phyloP scores from a whole-genome alignment of 202 grass and related monocot genomes.

The Panicum virgatum region DNA sequence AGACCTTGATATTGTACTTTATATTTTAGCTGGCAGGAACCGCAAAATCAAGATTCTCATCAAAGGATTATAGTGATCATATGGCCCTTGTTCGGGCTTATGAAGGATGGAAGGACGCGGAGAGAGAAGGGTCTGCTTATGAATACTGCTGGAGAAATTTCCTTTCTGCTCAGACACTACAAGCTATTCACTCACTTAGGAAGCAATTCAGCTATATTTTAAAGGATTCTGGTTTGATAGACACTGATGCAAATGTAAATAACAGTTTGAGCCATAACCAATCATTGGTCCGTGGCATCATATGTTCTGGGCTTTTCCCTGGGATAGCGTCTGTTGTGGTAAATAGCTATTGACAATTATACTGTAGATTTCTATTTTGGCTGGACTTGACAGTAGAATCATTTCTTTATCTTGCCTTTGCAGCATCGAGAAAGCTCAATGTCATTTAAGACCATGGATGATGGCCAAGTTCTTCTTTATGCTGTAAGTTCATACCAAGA shows the following conservation, averaged over 20 bases:
- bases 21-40: slow-evolving; percentile 82
- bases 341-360: slow-evolving; percentile 27
- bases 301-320: slow-evolving; percentile 95
- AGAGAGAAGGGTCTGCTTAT: slow-evolving; percentile 90
- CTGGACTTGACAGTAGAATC: background rate
- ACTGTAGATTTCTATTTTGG: slow-evolving; percentile 9
- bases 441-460: slow-evolving; percentile 99
- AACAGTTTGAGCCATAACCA: slow-evolving; percentile 95
- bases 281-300: slow-evolving; percentile 82
- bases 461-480: slow-evolving; percentile 98
- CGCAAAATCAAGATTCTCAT: slow-evolving; percentile 96
- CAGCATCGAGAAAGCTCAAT: slow-evolving; percentile 95
- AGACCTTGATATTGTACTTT: slow-evolving; percentile 28
- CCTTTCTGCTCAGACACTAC: slow-evolving; percentile 90
- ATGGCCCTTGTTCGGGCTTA: slow-evolving; percentile 96
- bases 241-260: slow-evolving; percentile 61
- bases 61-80: slow-evolving; percentile 98
- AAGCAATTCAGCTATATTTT: slow-evolving; percentile 96
- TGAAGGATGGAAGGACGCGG: slow-evolving; percentile 97
- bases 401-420: slow-evolving; percentile 35
- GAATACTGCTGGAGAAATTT: slow-evolving; percentile 99
- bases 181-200: slow-evolving; percentile 93
- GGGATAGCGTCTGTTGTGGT: slow-evolving; percentile 97
- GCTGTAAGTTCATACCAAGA: slow-evolving; percentile 60
- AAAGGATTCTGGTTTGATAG: slow-evolving; percentile 79